These are phyloP conservation scores for Podospora appendiculata DNA, from an alignment of 495 filamentous ascomycete genomes.

Conservation along the genomic window DNA sequence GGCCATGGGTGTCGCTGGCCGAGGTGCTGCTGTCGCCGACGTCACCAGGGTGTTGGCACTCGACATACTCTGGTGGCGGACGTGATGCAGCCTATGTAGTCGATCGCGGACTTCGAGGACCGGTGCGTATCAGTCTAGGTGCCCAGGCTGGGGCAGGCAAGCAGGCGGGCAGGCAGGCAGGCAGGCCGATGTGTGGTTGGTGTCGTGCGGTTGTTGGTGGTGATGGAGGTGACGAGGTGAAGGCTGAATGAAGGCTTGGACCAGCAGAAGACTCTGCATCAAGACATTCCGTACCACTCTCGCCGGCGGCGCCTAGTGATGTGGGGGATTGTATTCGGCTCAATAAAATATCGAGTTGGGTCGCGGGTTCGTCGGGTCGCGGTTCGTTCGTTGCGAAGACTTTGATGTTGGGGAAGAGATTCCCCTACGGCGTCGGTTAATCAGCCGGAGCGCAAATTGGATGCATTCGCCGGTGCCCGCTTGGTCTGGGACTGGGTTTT, in stretches of 20 bases:
- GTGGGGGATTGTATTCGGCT: neutral
- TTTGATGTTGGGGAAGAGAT: slow-evolving; percentile 12
- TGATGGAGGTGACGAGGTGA: too few relatives aligned
- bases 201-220: neutral
- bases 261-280: neutral
- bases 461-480: slow-evolving; percentile 9
- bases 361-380: neutral
- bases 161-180: too few relatives aligned
- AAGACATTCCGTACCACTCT: slow-evolving; percentile 5
- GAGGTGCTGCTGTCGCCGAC: slow-evolving; percentile 16
- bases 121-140: neutral
- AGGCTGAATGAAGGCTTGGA: neutral
- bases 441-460: slow-evolving; percentile 19
- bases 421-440: slow-evolving; percentile 18
- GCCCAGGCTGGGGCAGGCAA: too few relatives aligned
- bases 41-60: slow-evolving; percentile 19
- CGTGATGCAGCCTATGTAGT: too few relatives aligned
- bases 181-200: neutral
- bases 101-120: neutral
- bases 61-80: slow-evolving; percentile 12
- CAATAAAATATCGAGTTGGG: neutral
- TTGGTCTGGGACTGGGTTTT: neutral
- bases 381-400: slow-evolving; percentile 6
- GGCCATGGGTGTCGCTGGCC: slow-evolving; percentile 20
- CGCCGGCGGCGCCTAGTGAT: neutral